These are phyloP conservation scores for Clonostachys solani DNA, from an alignment of 2,329 filamentous ascomycete genomes.

Conservation along the genomic window DNA sequence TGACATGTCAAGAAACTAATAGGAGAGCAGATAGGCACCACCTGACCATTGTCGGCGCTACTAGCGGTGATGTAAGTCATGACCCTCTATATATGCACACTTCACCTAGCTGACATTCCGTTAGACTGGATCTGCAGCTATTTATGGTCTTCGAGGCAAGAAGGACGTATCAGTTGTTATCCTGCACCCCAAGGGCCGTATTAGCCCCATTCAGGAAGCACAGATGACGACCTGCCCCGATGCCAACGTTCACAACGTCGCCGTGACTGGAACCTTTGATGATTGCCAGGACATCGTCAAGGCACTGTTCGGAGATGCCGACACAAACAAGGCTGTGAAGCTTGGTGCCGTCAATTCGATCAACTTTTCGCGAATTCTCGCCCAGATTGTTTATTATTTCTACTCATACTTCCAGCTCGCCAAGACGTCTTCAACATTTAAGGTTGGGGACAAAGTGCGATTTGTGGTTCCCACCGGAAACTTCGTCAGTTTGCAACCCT, in stretches of 20 bases:
- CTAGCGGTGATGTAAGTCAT: slow-evolving; percentile 59
- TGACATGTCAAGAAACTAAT: slow-evolving; percentile 1
- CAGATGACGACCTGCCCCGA: slow-evolving; percentile 97
- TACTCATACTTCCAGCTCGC: slow-evolving; percentile 84
- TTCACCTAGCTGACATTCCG: neutral
- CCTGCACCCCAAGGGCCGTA: slow-evolving; percentile 83
- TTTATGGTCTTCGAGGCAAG: slow-evolving; percentile 92
- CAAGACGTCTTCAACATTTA: slow-evolving; percentile 51
- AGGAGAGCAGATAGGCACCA: slow-evolving; percentile 60
- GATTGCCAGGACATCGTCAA: slow-evolving; percentile 98
- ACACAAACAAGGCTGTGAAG: slow-evolving; percentile 77
- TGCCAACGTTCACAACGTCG: slow-evolving; percentile 86
- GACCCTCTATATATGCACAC: slow-evolving; percentile 4
- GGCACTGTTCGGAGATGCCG: slow-evolving; percentile 79
- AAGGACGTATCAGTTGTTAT: slow-evolving; percentile 97
- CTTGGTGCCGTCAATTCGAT: slow-evolving; percentile 95
- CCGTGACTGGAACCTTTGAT: slow-evolving; percentile 88
- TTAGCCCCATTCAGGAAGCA: slow-evolving; percentile 88
- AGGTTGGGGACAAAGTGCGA: slow-evolving; percentile 65
- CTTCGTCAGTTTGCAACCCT: slow-evolving; percentile 44
- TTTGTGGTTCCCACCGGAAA: slow-evolving; percentile 94
- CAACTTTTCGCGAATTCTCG: slow-evolving; percentile 92
- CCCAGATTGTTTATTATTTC: slow-evolving; percentile 97
- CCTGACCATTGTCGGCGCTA: slow-evolving; percentile 81
- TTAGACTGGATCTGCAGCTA: slow-evolving; percentile 83